Evolutionary conservation across 768 basidiomycete genomes (phyloP).

Genomic region (Mycena chlorophos): DNA sequence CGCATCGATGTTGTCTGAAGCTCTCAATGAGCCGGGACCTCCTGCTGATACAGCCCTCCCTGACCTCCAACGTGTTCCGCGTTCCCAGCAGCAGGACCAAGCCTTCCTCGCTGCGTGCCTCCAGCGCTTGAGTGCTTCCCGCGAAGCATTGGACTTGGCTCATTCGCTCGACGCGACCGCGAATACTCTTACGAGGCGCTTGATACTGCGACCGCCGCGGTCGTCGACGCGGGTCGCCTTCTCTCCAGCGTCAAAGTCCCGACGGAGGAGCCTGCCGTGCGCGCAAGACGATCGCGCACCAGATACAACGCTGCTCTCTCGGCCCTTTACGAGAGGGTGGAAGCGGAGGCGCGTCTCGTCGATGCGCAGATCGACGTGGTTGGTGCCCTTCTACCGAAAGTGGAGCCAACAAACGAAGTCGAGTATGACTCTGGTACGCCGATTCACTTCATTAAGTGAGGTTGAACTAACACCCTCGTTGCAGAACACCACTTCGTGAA

Average conservation of each 20-base stretch:
- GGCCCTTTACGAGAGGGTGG: neutral
- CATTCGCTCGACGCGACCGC: neutral
- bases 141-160: neutral
- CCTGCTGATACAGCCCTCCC: too few relatives aligned
- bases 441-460: neutral
- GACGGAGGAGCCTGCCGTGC: neutral
- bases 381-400: neutral
- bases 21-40: neutral
- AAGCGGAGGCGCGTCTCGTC: too few relatives aligned
- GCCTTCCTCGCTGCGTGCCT: neutral
- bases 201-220: slow-evolving; percentile 1
- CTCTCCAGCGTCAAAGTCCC: neutral
- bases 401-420: neutral
- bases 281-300: neutral
- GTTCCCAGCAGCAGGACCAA: too few relatives aligned
- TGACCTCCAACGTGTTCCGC: too few relatives aligned
- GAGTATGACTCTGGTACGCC: slow-evolving; percentile 5
- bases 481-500: slow-evolving; percentile 3
- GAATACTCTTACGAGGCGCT: neutral
- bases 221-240: neutral
- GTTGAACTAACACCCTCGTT: neutral
- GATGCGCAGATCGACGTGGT: too few relatives aligned
- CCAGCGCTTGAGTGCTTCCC: neutral
- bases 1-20: neutral
- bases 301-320: neutral